Base-by-base conservation (phyloP, 768 basidiomycete species). In the Ramaria sp. region DNA sequence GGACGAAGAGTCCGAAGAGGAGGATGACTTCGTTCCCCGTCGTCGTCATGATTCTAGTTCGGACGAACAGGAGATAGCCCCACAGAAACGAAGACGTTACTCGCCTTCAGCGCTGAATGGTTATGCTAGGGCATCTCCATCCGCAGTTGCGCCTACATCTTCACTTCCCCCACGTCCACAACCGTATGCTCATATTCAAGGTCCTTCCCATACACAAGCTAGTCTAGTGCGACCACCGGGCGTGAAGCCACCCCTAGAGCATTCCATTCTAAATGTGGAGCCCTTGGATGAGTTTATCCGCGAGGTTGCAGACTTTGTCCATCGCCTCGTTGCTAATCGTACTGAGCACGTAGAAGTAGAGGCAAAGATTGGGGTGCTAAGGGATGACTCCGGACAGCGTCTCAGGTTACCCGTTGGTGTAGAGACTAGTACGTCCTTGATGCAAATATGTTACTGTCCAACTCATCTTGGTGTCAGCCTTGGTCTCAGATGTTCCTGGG, bases 281-380 rank as follows among this genome's bases (percentile, higher is more conserved):
- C 92, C 92, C 1, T 71, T 90, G 28, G 93, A 96, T 67, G 93
- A 95, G 64, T 93, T 96, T 64, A 91, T 92, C 65, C 81, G 81
- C 64, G 88, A 91, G 65, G 77, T 96, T 54, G 92, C 89, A 36
- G 89, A 95, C 69, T 96, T 90, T 68, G 72, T 94, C 37, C 81
- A 82, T 67, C 82, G 83, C 62, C 81, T 76, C 71, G 79, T 89
- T 61, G 62, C 65, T 52, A 79, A 72, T 5, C 75, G 77, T 22
- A 77, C 79, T 0, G 62, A 65, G 16, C 65, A 69, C 36, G 77
- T 95, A 24, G 93, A 95, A 71, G 85, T 95, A 9, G 93, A 95
- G 67, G 92, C 89, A 2, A 95, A 95, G 70, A 74, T 96, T 51
- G 92, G n/a, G n/a, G 57, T 89, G 16, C 64, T 96, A 64, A 71